phyloP scores from a whole-genome alignment of 2,329 filamentous ascomycete species.

The Beauveria sp. region DNA sequence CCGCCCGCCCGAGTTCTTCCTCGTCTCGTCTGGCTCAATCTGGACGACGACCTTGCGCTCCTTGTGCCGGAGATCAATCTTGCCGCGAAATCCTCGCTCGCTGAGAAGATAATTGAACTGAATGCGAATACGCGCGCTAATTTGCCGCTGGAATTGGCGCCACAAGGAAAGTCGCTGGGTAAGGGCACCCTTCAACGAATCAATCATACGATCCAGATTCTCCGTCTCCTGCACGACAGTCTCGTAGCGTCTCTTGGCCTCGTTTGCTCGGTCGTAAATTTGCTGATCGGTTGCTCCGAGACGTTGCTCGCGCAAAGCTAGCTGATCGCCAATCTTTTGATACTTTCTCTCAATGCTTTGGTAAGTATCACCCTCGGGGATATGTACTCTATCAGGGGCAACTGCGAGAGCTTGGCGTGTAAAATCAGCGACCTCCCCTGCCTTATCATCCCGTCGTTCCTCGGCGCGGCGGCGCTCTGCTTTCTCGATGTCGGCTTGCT shows the following conservation, averaged over 20 bases:
- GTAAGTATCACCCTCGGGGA: constrained; percentile 58
- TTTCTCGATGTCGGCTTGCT: constrained; percentile 41
- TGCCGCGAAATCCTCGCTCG: constrained; percentile 82
- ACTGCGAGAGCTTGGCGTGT: constrained; percentile 46
- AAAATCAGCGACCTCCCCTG: constrained; percentile 43
- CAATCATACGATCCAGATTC: constrained; percentile 34
- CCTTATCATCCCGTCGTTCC: constrained; percentile 39
- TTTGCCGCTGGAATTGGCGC: constrained; percentile 72
- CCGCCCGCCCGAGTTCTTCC: constrained; percentile 60
- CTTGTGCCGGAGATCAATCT: constrained; percentile 69
- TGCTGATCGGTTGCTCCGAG: constrained; percentile 58
- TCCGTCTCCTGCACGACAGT: constrained; percentile 35
- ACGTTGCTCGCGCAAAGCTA: constrained; percentile 48
- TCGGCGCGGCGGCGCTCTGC: constrained; percentile 37
- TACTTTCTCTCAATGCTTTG: constrained; percentile 48
- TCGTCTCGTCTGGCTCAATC: constrained; percentile 65
- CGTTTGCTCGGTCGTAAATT: constrained; percentile 44
- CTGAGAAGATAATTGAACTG: constrained; percentile 84
- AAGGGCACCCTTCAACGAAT: constrained; percentile 50
- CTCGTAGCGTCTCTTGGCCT: constrained; percentile 34
- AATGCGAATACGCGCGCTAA: constrained; percentile 76
- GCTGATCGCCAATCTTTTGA: constrained; percentile 46
- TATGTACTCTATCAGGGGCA: constrained; percentile 47
- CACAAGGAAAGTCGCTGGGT: constrained; percentile 65
- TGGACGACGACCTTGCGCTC: constrained; percentile 68